A percentile compares a stretch with the other conserved stretches of the same genome.
Conservation (phyloP, 1,139 yeast genomes). For the Saccharomycopsis crataegensis region DNA sequence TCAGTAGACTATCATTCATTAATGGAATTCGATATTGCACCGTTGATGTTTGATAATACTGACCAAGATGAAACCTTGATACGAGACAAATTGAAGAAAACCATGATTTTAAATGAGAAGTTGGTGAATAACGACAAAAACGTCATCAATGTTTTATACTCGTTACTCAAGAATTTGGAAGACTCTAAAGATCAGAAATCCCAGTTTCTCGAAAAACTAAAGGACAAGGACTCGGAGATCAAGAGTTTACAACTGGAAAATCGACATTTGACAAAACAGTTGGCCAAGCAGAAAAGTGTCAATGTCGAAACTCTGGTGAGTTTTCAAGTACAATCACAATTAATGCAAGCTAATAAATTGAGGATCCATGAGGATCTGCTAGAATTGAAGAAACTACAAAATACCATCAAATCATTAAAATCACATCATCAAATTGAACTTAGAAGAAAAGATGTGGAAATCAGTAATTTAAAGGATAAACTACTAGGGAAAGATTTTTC, state of each 20-base stretch:
- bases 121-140: slow-evolving; percentile 15
- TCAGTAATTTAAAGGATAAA: slow-evolving; percentile 12
- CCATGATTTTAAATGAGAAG: slow-evolving; percentile 7
- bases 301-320: not conserved
- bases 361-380: no score
- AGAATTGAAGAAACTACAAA: not conserved
- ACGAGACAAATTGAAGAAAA: not conserved
- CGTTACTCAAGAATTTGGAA: slow-evolving; percentile 15
- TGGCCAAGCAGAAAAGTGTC: not conserved
- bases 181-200: slow-evolving; percentile 7
- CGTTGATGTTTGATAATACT: not conserved
- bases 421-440: slow-evolving; percentile 9
- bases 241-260: not conserved
- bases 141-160: slow-evolving; percentile 12
- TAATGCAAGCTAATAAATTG: no score
- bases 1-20: slow-evolving; percentile 10
- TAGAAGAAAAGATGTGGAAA: slow-evolving; percentile 14
- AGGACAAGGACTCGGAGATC: slow-evolving; percentile 5
- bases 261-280: not conserved
- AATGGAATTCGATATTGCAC: slow-evolving; percentile 3
- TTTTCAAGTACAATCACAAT: no score
- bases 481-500: slow-evolving; percentile 5
- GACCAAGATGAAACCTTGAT: not conserved
- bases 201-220: not conserved
- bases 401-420: slow-evolving; percentile 1